Conservation (phyloP, 306 rosid species). For the Trifolium dubium region DNA sequence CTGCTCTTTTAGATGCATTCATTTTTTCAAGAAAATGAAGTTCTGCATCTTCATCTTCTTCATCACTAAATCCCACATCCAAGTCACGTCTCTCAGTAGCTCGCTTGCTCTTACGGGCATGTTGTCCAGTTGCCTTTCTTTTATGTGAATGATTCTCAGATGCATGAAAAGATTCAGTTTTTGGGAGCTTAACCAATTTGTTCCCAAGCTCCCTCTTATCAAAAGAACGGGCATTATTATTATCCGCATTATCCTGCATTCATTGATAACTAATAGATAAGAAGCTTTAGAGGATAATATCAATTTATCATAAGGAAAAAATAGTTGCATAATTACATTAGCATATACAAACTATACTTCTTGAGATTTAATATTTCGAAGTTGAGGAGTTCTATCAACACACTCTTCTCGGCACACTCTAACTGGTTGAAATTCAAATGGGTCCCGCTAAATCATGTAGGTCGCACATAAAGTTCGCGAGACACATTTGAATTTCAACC, state of each 20-base stretch:
- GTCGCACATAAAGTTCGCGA: neutral
- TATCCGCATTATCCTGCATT: conserved; percentile 18
- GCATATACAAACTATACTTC: neutral
- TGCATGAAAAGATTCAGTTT: conserved; percentile 1
- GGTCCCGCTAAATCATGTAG: neutral
- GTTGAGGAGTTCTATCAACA: neutral
- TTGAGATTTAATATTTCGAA: neutral
- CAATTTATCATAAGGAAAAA: conserved; percentile 4
- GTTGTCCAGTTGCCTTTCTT: neutral
- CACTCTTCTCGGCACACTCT: neutral
- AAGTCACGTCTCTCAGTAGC: conserved; percentile 14
- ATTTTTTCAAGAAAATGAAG: conserved; percentile 33
- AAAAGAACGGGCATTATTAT: neutral
- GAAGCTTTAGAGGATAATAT: conserved; percentile 9
- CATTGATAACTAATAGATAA: conserved; percentile 12
- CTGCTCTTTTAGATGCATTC: conserved; percentile 27
- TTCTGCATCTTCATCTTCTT: conserved; percentile 26
- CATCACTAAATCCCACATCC: conserved; percentile 29
- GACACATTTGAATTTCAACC: neutral
- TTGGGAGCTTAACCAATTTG: conserved; percentile 1
- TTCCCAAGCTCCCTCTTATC: conserved; percentile 11
- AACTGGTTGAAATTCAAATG: neutral
- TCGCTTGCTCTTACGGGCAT: conserved; percentile 15
- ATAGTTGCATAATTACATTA: neutral
- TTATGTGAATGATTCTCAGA: conserved; percentile 23